Percentiles rank a stretch among this genome's conserved stretches.
phyloP scores from a whole-genome alignment of 331 rosid genomes.

The Saraca asoca region DNA sequence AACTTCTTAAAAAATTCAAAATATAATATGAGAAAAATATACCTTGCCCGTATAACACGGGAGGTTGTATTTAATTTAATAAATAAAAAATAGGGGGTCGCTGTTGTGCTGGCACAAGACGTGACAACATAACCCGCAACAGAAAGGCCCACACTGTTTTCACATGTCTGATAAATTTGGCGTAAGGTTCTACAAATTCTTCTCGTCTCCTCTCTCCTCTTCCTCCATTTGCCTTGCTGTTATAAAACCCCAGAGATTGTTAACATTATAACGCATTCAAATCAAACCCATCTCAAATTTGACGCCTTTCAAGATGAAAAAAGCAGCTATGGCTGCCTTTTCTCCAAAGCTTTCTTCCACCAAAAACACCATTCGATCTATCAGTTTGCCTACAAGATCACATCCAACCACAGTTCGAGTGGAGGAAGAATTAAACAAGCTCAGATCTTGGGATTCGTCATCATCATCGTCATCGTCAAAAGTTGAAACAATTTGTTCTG shows the following conservation, averaged over 20 bases:
- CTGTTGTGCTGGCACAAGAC: slow-evolving; percentile 28
- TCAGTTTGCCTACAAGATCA: slow-evolving; percentile 71
- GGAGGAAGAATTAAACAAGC: slow-evolving; percentile 59
- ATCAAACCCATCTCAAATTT: background rate
- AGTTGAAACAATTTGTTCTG: slow-evolving; percentile 42
- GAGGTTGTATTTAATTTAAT: background rate
- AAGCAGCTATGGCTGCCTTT: slow-evolving; percentile 44
- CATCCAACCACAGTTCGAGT: slow-evolving; percentile 63
- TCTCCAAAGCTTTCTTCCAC: slow-evolving; percentile 41
- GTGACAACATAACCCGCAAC: slow-evolving; percentile 45
- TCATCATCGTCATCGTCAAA: slow-evolving; percentile 21
- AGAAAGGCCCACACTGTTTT: slow-evolving; percentile 33
- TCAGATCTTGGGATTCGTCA: slow-evolving; percentile 50
- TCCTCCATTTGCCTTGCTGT: no score
- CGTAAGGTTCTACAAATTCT: no score
- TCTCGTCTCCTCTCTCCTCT: no score
- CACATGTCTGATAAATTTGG: slow-evolving; percentile 12
- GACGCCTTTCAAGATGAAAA: slow-evolving; percentile 30
- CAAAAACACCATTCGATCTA: slow-evolving; percentile 48
- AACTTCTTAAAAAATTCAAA: no score
- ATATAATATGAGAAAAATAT: background rate
- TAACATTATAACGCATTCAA: background rate
- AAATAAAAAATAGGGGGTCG: background rate
- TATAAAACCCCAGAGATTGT: slow-evolving; percentile 15
- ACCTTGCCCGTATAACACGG: no score